These are phyloP conservation scores for Globisporangium paroecandrum DNA, from an alignment of 352 stramenopile genomes.

Conservation along the genomic window DNA sequence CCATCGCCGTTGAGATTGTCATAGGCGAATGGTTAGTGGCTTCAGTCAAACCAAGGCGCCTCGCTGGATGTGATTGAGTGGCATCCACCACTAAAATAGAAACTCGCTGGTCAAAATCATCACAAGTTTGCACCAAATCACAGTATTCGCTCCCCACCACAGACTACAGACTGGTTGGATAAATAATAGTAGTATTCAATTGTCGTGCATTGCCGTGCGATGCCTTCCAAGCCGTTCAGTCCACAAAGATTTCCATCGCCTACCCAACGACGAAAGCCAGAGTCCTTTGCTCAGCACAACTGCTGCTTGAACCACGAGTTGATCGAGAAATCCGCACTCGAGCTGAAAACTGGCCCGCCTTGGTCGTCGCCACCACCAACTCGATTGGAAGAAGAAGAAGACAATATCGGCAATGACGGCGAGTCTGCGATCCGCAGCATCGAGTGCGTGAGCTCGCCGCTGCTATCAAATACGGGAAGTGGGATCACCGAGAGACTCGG, in stretches of 20 bases:
- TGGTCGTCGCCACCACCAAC: not conserved
- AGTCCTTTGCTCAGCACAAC: slow-evolving; percentile 2
- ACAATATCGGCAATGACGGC: not conserved
- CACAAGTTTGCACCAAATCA: not conserved
- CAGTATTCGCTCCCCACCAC: not conserved
- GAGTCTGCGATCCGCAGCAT: slow-evolving; percentile 15
- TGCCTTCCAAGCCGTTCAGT: not conserved
- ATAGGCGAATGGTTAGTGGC: not conserved
- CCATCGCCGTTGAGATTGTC: not conserved
- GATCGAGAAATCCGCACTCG: slow-evolving; percentile 41
- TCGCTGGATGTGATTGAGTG: not conserved
- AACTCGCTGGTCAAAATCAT: not conserved
- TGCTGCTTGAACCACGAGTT: slow-evolving; percentile 34
- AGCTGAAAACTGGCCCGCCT: slow-evolving; percentile 24
- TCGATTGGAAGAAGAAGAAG: not conserved
- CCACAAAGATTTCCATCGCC: not conserved
- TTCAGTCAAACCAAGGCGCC: not conserved
- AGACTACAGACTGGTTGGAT: not conserved
- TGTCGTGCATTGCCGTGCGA: not conserved
- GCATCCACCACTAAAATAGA: not conserved
- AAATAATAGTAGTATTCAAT: not conserved
- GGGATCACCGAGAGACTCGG: not conserved
- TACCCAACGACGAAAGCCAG: not conserved
- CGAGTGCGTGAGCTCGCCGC: slow-evolving; percentile 14
- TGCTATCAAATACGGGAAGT: slow-evolving; percentile 6